Evolutionary conservation across 2,329 filamentous ascomycete species (phyloP), one percentile per base, ranked within the genome.

Genomic region (Neoarthrinium moseri): DNA sequence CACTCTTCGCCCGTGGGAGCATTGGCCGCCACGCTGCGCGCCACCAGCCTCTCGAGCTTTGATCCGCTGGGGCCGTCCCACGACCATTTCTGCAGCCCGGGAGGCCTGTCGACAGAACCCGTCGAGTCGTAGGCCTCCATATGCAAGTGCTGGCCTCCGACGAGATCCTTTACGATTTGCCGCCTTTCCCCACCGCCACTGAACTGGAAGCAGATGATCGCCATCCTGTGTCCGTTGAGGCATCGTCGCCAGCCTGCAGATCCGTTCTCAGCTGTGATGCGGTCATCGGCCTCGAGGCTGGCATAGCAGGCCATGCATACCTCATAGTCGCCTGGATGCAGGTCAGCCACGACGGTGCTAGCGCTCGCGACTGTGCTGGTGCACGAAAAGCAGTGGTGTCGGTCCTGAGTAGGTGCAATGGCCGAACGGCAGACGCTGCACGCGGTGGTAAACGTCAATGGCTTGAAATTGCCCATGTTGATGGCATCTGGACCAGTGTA

Each of bases 241-340:
- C 92, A 97, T 39, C 91, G 78, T 10, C 91, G 78, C 92, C 92
- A 96, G 3, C 91, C 91, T 10, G 75, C 76, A 4, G 83, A 75
- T 0, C 91, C 91, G 53, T 96, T 91, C 50, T 91, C 86, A 15
- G 73, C 70, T 45, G 81, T 83, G 51, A 96, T 84, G 36, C 81
- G 81, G 7, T 80, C 77, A 0, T 77, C 76, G 2, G 73, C 67
- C 2, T 87, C 78, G 6, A 91, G 74, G 37, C 77, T 78, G 40
- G 77, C 70, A 64, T 96, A 96, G 72, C 91, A 96, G 4, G 77
- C 72, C 15, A 75, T 75, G 68, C 91, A 96, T 38, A 96, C 80
- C 56, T 96, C 89, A 64, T 94, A 95, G 63, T 95, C 87, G n/a
- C 91, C 91, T 0, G 69, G 67, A 20, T 69, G 59, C 4, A 73